Base-by-base conservation (phyloP, 2,329 filamentous ascomycete species). In the Ophiostoma sp. region DNA sequence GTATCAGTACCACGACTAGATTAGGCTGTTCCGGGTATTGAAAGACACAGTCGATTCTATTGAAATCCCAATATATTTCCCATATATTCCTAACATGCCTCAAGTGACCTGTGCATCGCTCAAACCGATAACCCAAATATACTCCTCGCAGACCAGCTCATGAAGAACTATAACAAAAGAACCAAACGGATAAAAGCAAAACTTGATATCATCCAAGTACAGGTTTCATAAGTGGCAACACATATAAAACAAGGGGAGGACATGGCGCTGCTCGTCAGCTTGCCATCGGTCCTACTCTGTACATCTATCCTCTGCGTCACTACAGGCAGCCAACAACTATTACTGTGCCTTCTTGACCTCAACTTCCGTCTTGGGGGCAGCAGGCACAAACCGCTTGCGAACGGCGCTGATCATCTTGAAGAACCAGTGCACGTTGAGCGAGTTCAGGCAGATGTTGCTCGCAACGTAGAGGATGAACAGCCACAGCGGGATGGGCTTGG, bases 381-480 rank as follows among this genome's bases (percentile, higher is more conserved):
- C 75, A 4, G 89, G 78, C 70, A 86, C 83, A 75, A 95, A 95
- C 40, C 91, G 84, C 80, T 91, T 93, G 70, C 87, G 83, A 12
- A 95, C 86, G 8, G 91, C 90, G 70, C 86, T 83, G 71, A 96
- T 87, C 92, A 96, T 96, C 84, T 92, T 92, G 75, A 87, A 82
- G 76, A 94, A 95, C 92, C 92, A 96, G 78, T 89, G 91, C 74
- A 91, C 87, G 78, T 96, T 96, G 66, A 96, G 80, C 12, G 84
- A 82, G 75, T 93, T 94, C 40, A 96, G 83, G 0, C 85, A 84
- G 27, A 91, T 67, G 76, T 95, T 95, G 75, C 86, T 87, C 9
- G 82, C 82, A 6, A 93, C 77, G 75, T 95, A 95, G 41, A 86
- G 79, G 14, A 77, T 79, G 1, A 85, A 87, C 36, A 95, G 81